Conservation (phyloP, 192 early-diverging fungal species). For the Helicostylum pulchrum region DNA sequence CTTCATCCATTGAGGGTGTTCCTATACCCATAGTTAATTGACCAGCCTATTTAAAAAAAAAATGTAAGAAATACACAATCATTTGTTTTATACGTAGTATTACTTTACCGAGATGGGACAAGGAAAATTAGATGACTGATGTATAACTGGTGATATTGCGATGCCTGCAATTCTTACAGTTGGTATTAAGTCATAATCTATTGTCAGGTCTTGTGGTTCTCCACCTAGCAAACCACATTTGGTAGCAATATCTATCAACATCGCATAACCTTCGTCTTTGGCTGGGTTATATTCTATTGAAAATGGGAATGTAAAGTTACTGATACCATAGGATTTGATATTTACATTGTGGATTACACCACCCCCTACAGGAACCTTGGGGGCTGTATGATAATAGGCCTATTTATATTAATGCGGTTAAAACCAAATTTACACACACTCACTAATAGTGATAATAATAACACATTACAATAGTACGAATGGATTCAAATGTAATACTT, state of each 20-base stretch:
- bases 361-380: slow-evolving; percentile 40
- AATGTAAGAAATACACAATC: not conserved
- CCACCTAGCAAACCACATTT: slow-evolving; percentile 42
- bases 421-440: too few relatives aligned
- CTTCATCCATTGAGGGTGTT: not conserved
- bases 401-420: not conserved
- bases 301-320: slow-evolving; percentile 47
- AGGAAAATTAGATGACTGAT: slow-evolving; percentile 33
- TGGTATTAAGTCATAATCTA: slow-evolving; percentile 50
- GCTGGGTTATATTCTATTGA: slow-evolving; percentile 36
- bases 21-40: slow-evolving; percentile 3
- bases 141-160: slow-evolving; percentile 40
- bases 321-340: slow-evolving; percentile 38
- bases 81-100: not conserved
- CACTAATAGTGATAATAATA: slow-evolving; percentile 12
- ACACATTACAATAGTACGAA: slow-evolving; percentile 28
- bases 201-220: slow-evolving; percentile 17
- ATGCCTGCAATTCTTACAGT: slow-evolving; percentile 46
- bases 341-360: slow-evolving; percentile 39
- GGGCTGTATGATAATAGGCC: slow-evolving; percentile 20
- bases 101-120: slow-evolving; percentile 39
- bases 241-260: slow-evolving; percentile 42
- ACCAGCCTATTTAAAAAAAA: not conserved
- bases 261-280: slow-evolving; percentile 32
- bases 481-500: slow-evolving; percentile 22